Evolutionary conservation across 805 yeast genomes (phyloP).

Genomic region (Pachysolen tannophilus): DNA sequence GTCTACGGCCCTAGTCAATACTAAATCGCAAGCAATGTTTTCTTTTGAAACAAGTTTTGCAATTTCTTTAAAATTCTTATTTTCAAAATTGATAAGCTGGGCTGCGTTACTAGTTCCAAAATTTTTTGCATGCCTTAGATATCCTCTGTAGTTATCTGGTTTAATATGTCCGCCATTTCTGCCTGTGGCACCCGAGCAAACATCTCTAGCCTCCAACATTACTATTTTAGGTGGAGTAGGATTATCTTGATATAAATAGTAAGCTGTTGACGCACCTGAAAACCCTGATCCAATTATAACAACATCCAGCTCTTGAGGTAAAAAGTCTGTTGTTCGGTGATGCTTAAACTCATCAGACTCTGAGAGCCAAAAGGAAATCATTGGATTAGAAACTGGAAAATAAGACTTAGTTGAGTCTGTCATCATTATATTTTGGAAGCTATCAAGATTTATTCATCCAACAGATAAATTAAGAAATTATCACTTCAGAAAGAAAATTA

Average conservation of each 20-base stretch:
- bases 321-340: conserved; percentile 14
- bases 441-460: too few species aligned
- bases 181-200: conserved; percentile 35
- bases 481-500: too few species aligned
- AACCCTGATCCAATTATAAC: conserved; percentile 39
- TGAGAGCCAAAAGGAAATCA: conserved; percentile 17
- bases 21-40: conserved; percentile 22
- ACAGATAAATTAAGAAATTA: too few species aligned
- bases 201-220: conserved; percentile 33
- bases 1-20: conserved; percentile 22
- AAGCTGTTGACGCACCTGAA: conserved; percentile 34
- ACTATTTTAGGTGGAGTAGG: conserved; percentile 10
- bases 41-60: conserved; percentile 21
- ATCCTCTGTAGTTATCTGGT: conserved; percentile 20
- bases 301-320: conserved; percentile 31
- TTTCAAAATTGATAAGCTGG: conserved; percentile 26
- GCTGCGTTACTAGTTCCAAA: conserved; percentile 15
- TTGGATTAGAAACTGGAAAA: conserved; percentile 15
- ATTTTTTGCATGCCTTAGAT: conserved; percentile 1
- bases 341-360: conserved; percentile 13
- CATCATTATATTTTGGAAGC: neutral
- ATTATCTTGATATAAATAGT: conserved; percentile 21
- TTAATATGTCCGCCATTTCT: conserved; percentile 39
- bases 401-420: conserved; percentile 1
- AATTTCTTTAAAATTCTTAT: conserved; percentile 21